A percentile compares a stretch with the other conserved stretches of the same genome.
phyloP scores from a whole-genome alignment of 305 asterid species.

The Solanum hybrid region DNA sequence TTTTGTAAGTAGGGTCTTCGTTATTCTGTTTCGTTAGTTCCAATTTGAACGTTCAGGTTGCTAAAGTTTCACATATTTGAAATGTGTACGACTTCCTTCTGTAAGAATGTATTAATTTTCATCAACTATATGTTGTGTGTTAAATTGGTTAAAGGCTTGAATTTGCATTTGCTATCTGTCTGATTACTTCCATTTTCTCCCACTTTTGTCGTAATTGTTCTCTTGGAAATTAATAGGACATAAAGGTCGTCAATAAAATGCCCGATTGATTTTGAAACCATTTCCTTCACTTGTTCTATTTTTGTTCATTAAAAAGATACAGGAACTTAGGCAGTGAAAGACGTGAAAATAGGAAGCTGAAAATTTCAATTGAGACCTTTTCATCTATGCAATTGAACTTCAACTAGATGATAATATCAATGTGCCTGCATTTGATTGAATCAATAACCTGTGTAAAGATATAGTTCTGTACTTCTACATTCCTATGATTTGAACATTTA shows the following conservation, averaged over 20 bases:
- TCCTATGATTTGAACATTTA: neutral
- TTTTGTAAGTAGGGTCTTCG: slow-evolving; percentile 3
- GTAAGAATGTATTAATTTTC: neutral
- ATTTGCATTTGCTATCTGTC: neutral
- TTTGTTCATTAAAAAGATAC: neutral
- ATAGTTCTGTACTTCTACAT: neutral
- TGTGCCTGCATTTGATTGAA: neutral
- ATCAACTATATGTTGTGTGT: neutral
- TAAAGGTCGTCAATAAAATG: neutral
- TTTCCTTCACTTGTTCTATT: neutral
- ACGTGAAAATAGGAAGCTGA: neutral
- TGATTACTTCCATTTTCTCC: neutral
- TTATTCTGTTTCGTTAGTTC: neutral
- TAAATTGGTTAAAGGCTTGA: neutral
- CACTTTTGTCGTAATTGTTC: neutral
- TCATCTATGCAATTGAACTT: neutral
- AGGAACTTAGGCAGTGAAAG: neutral
- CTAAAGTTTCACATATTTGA: neutral
- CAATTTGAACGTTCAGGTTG: neutral
- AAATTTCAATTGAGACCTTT: neutral
- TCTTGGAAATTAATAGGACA: neutral
- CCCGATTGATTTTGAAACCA: neutral
- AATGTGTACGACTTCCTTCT: neutral
- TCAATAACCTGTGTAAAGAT: neutral
- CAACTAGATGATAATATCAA: neutral